Evolutionary conservation across 176 grass and related monocot genomes (phyloP).

Genomic region (Leersia perrieri): DNA sequence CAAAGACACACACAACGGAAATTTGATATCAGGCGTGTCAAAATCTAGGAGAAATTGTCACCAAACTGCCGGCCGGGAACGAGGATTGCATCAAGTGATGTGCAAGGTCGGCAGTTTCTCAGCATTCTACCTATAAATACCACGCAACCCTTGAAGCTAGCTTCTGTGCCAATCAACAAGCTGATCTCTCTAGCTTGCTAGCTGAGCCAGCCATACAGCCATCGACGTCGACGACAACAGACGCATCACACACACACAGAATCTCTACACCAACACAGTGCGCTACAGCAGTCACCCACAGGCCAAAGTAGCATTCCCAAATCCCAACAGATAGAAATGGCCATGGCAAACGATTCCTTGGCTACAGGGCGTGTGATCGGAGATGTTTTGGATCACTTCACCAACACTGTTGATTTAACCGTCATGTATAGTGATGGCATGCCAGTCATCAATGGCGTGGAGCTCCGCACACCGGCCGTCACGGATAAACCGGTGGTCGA

Average conservation of each 20-base stretch:
- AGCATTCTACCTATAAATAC: conserved; percentile 19
- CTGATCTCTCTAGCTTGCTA: neutral
- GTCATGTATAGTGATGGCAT: conserved; percentile 44
- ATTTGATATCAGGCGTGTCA: neutral
- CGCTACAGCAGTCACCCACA: no score
- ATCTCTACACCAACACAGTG: no score
- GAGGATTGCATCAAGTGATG: neutral
- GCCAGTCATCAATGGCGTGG: conserved; percentile 52
- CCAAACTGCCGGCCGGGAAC: neutral
- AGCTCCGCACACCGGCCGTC: conserved; percentile 47
- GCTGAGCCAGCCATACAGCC: no score
- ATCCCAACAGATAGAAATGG: conserved; percentile 31
- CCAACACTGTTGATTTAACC: conserved; percentile 32
- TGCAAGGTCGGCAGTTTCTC: conserved; percentile 1
- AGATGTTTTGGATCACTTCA: conserved; percentile 77
- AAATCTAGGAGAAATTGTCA: neutral
- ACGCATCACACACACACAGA: no score
- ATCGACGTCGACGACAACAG: neutral
- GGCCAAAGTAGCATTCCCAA: neutral
- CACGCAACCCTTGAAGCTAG: neutral
- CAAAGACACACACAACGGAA: neutral
- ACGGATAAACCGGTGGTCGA: conserved; percentile 42
- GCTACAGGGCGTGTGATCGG: conserved; percentile 52
- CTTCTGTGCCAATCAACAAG: neutral
- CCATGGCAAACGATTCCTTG: conserved; percentile 75